Evolutionary conservation across 163 green algal species (phyloP), one percentile per base, ranked within the genome.

Genomic region (Dunaliella salina): DNA sequence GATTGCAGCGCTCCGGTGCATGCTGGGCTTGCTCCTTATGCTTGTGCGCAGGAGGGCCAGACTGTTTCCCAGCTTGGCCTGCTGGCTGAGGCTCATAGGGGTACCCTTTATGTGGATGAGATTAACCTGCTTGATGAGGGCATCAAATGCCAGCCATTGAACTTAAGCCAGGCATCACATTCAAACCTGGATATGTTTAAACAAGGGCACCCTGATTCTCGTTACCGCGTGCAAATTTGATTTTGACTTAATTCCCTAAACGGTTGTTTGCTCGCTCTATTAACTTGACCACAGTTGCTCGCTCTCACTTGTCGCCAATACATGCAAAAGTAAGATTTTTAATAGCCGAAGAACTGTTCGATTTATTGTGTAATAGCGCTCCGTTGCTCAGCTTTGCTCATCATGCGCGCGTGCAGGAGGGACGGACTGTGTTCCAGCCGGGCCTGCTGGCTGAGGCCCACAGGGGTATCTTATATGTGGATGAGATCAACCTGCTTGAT

Each of bases 91-190:
- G 97, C 97, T 33, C 97, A 99, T 90, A 92, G 97, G 50, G 97
- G 97, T 84, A 94, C 97, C 85, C 90, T 98, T 80, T 98, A 97
- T 86, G 92, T 97, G 29, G 94, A 97, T 86, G 94, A 97, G 91
- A 95, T 98, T 88, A 99, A 99, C 90, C 94, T 99, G 86, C 93
- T 99, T 88, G 97, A 99, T 85, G 97, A 99, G 82, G 95, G 96
- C 90, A 98, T 99, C n/a, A n/a, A n/a, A n/a, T 83, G 94, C 93
- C 92, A 99, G 99, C 92, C 92, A n/a, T n/a, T n/a, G n/a, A n/a
- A n/a, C n/a, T n/a, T n/a, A n/a, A n/a, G n/a, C n/a, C n/a, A n/a
- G n/a, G n/a, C n/a, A n/a, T n/a, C n/a, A n/a, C n/a, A n/a, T n/a
- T n/a, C n/a, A n/a, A n/a, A n/a, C n/a, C n/a, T n/a, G n/a, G n/a